phyloP scores from a whole-genome alignment of 768 basidiomycete species.

The Paxillus involutus region DNA sequence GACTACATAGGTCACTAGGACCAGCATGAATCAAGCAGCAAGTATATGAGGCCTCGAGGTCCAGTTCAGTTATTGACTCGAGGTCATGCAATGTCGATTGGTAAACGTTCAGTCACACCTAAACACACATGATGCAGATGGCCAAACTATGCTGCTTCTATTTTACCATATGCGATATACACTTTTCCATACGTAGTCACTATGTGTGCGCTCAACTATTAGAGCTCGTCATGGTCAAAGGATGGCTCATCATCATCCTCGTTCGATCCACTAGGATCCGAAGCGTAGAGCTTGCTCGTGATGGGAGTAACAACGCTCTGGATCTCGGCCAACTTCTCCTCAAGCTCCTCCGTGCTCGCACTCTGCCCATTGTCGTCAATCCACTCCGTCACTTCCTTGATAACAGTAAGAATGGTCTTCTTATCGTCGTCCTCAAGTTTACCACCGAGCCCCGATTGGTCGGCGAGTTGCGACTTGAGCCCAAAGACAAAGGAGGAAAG shows the following conservation, averaged over 20 bases:
- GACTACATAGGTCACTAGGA: too few relatives aligned
- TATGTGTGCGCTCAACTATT: slow-evolving; percentile 6
- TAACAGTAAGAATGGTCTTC: slow-evolving; percentile 72
- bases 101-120: neutral
- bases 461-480: slow-evolving; percentile 83
- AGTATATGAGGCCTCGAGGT: too few relatives aligned
- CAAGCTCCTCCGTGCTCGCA: slow-evolving; percentile 84
- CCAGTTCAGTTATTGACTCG: too few relatives aligned
- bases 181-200: neutral
- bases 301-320: slow-evolving; percentile 81
- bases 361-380: slow-evolving; percentile 78
- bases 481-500: slow-evolving; percentile 83
- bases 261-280: slow-evolving; percentile 33
- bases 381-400: slow-evolving; percentile 93
- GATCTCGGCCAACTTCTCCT: slow-evolving; percentile 83
- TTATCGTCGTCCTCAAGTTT: slow-evolving; percentile 83
- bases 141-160: slow-evolving; percentile 13
- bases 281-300: slow-evolving; percentile 75
- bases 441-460: slow-evolving; percentile 88
- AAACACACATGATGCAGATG: neutral
- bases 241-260: slow-evolving; percentile 45
- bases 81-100: too few relatives aligned
- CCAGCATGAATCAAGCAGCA: too few relatives aligned
- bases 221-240: slow-evolving; percentile 57
- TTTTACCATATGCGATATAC: slow-evolving; percentile 10